Percentiles rank a stretch among this genome's conserved stretches.
phyloP scores from a whole-genome alignment of 73 alveolate genomes.

The Paramecium pentaurelia region DNA sequence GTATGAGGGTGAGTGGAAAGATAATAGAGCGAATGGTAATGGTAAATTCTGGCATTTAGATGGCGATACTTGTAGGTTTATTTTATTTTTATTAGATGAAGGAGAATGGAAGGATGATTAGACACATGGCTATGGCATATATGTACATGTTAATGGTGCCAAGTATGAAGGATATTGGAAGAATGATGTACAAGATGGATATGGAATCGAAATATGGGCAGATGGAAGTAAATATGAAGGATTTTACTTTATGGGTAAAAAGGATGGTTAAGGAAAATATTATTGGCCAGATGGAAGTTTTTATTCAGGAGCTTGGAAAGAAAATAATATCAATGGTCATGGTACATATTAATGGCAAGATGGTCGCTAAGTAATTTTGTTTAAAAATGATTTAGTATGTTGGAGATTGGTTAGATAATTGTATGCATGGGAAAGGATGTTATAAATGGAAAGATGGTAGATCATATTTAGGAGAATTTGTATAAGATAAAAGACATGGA shows the following conservation, averaged over 20 bases:
- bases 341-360: conserved; percentile 73
- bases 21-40: conserved; percentile 78
- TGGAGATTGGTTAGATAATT: conserved; percentile 77
- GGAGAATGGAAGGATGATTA: conserved; percentile 76
- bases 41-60: conserved; percentile 81
- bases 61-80: conserved; percentile 74
- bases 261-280: conserved; percentile 69
- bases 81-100: conserved; percentile 39
- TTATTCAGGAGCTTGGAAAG: conserved; percentile 83
- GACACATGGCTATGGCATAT: conserved; percentile 76
- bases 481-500: conserved; percentile 78
- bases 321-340: conserved; percentile 64
- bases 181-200: conserved; percentile 75
- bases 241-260: conserved; percentile 63
- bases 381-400: conserved; percentile 67
- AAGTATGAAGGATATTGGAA: conserved; percentile 81
- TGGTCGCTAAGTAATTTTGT: conserved; percentile 27
- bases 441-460: conserved; percentile 82
- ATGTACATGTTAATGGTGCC: conserved; percentile 76
- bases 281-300: conserved; percentile 80
- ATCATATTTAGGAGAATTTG: conserved; percentile 74
- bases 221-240: conserved; percentile 77
- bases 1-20: conserved; percentile 75
- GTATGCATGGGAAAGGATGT: conserved; percentile 82
- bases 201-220: conserved; percentile 71